Conservation (phyloP, 257 asterid genomes). For the Verbena officinalis region DNA sequence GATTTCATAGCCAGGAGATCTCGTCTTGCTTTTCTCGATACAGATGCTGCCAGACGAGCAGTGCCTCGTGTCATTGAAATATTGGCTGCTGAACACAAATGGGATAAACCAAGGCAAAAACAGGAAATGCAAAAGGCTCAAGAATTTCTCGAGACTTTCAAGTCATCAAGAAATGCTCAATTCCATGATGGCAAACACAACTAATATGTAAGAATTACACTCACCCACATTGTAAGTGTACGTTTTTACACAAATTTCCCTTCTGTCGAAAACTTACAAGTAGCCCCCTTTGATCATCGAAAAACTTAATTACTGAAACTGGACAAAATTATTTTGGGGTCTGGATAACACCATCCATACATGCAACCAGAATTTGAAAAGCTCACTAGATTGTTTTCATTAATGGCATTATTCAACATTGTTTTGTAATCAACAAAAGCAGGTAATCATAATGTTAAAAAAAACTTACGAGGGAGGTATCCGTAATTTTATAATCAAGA, state of each 20-base stretch:
- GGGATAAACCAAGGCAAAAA: slow-evolving; percentile 84
- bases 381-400: too few relatives aligned
- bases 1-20: slow-evolving; percentile 95
- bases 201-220: slow-evolving; percentile 36
- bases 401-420: too few relatives aligned
- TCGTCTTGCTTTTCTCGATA: slow-evolving; percentile 96
- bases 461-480: not conserved
- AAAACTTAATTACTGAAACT: too few relatives aligned
- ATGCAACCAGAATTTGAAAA: too few relatives aligned
- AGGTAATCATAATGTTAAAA: too few relatives aligned
- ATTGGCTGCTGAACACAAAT: slow-evolving; percentile 79
- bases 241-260: too few relatives aligned
- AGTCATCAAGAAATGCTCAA: slow-evolving; percentile 89
- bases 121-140: slow-evolving; percentile 63
- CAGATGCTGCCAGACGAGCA: slow-evolving; percentile 89
- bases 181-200: slow-evolving; percentile 93
- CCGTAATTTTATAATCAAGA: not conserved
- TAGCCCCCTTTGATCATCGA: too few relatives aligned
- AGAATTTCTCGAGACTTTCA: slow-evolving; percentile 86
- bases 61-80: slow-evolving; percentile 79
- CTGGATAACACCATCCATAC: too few relatives aligned
- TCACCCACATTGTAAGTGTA: not conserved
- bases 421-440: too few relatives aligned
- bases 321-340: too few relatives aligned
- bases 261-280: too few relatives aligned